Conservation (phyloP, 805 yeast species). For the Candida ponderosae region DNA sequence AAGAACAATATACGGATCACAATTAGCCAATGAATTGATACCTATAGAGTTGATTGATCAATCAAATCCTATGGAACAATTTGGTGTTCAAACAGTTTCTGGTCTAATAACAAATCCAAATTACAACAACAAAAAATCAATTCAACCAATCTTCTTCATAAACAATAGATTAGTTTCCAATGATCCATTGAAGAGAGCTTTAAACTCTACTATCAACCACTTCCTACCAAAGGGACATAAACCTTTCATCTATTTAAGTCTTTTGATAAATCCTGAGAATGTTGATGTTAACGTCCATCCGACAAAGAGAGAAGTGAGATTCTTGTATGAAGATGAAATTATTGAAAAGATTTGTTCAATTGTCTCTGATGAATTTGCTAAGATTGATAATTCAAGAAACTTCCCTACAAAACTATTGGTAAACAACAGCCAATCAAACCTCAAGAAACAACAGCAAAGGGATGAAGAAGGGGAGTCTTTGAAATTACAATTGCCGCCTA, state of each 20-base stretch:
- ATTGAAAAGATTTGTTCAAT: conserved; percentile 46
- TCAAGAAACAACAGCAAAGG: conserved; percentile 14
- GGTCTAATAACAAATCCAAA: conserved; percentile 72
- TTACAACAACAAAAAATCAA: conserved; percentile 56
- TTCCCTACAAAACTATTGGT: conserved; percentile 58
- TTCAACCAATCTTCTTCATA: conserved; percentile 72
- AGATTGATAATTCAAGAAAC: conserved; percentile 58
- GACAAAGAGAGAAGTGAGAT: conserved; percentile 86
- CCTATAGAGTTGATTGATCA: conserved; percentile 31
- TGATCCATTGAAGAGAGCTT: conserved; percentile 69
- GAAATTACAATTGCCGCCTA: conserved; percentile 1
- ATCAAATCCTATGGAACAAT: conserved; percentile 21
- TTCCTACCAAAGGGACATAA: conserved; percentile 72
- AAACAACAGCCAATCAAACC: conserved; percentile 22
- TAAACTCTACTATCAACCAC: conserved; percentile 32
- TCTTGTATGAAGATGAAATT: conserved; percentile 81
- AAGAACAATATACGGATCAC: conserved; percentile 61
- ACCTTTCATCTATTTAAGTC: conserved; percentile 70
- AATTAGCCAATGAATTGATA: conserved; percentile 58
- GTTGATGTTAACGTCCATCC: conserved; percentile 96
- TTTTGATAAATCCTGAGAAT: conserved; percentile 58
- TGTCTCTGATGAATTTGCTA: conserved; percentile 43
- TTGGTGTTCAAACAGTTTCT: conserved; percentile 43
- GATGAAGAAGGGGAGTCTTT: conserved; percentile 2
- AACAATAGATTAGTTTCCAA: conserved; percentile 78